Evolutionary conservation across 2,329 filamentous ascomycete species (phyloP).

Genomic region (Pseudogymnoascus sp.): DNA sequence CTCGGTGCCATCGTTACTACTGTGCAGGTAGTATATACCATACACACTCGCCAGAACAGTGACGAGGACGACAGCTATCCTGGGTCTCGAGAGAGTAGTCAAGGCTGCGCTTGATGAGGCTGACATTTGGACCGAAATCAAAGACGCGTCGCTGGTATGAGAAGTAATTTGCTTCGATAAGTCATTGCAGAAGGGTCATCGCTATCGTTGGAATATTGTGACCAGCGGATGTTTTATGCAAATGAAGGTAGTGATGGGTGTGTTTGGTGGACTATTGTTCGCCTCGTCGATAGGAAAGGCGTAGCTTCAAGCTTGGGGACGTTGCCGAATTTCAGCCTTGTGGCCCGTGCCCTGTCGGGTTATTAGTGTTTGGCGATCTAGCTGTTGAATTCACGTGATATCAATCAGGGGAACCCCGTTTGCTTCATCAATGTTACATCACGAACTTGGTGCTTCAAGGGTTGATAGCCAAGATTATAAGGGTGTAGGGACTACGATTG

Average conservation of each 20-base stretch:
- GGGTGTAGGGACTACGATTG: not conserved
- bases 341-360: not conserved
- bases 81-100: slow-evolving; percentile 43
- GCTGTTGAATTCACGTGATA: not conserved
- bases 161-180: not conserved
- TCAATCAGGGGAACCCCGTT: not conserved
- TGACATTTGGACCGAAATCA: slow-evolving; percentile 21
- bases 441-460: not conserved
- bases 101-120: slow-evolving; percentile 42
- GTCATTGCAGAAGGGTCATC: not conserved
- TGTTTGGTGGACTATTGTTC: not conserved
- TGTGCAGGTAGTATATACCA: slow-evolving; percentile 51
- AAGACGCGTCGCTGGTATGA: not conserved
- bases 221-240: not conserved
- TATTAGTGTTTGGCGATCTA: not conserved
- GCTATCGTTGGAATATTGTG: not conserved
- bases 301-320: not conserved
- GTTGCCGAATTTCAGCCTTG: slow-evolving; percentile 8
- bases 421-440: not conserved
- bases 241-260: not conserved
- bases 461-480: not conserved
- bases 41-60: slow-evolving; percentile 50
- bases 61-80: slow-evolving; percentile 46
- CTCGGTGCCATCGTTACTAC: slow-evolving; percentile 23
- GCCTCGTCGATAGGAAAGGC: not conserved